These are phyloP conservation scores for Sanguinoderma infundibulare DNA, from an alignment of 1,284 basidiomycete genomes.

Conservation along the genomic window DNA sequence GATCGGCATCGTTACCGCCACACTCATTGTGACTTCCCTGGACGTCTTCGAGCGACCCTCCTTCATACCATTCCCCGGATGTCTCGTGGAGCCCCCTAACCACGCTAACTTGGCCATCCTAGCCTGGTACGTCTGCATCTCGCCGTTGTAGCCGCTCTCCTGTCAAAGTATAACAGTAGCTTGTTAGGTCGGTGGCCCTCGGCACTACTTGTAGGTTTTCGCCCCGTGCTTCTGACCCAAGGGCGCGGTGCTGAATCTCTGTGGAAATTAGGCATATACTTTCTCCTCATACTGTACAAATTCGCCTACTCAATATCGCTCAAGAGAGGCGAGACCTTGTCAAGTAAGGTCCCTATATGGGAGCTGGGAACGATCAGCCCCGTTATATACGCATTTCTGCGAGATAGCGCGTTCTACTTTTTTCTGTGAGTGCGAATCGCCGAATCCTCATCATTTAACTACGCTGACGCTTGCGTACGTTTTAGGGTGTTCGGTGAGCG, in stretches of 20 bases:
- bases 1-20: constrained; percentile 4
- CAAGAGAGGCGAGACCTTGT: background rate
- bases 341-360: constrained; percentile 2
- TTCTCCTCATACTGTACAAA: constrained; percentile 19
- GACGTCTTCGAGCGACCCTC: constrained; percentile 1
- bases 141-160: background rate
- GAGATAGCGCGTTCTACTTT: constrained; percentile 22
- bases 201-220: constrained; percentile 10
- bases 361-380: constrained; percentile 16
- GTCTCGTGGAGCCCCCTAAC: background rate
- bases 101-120: background rate
- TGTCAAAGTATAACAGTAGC: background rate
- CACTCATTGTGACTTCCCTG: background rate
- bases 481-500: constrained; percentile 11
- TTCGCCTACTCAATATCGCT: constrained; percentile 14
- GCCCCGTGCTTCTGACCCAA: background rate
- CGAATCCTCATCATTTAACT: background rate
- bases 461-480: background rate
- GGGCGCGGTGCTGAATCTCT: background rate
- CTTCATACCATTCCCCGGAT: constrained; percentile 9
- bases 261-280: constrained; percentile 9
- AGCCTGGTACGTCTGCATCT: constrained; percentile 5
- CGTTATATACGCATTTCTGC: constrained; percentile 18
- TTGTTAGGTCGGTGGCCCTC: constrained; percentile 7
- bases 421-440: constrained; percentile 11